phyloP scores from a whole-genome alignment of 148 eudicot genomes.

The Rhododendron griersonianum region DNA sequence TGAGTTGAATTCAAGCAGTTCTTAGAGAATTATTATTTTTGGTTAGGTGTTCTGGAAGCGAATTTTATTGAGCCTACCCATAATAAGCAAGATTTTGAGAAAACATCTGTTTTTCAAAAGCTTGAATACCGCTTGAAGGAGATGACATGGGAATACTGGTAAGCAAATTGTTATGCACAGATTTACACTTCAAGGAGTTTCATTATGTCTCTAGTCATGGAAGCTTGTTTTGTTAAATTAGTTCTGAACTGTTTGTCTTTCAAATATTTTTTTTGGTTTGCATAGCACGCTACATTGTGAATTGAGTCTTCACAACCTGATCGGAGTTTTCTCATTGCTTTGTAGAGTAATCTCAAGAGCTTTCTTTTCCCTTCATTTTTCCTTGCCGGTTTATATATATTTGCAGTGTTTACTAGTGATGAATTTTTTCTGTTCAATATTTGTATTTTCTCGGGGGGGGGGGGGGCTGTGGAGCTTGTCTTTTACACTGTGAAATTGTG shows the following conservation, averaged over 20 bases:
- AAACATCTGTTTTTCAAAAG: conserved; percentile 75
- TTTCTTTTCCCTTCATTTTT: background rate
- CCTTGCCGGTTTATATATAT: background rate
- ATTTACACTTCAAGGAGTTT: background rate
- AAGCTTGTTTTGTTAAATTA: conserved; percentile 6
- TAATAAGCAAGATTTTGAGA: conserved; percentile 92
- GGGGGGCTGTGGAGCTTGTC: background rate
- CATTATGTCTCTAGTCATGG: background rate
- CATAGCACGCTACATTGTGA: background rate
- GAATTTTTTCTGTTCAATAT: background rate
- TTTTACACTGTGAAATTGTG: no score
- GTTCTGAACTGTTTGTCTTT: background rate
- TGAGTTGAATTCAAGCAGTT: background rate
- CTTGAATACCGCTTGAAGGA: conserved; percentile 77
- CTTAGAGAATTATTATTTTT: background rate
- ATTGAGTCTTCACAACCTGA: background rate
- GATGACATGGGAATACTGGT: conserved; percentile 94
- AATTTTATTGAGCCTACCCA: conserved; percentile 88
- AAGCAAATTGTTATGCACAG: conserved; percentile 14
- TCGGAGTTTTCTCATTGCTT: background rate
- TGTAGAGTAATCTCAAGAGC: background rate
- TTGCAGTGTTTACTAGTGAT: background rate
- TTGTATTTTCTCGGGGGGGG: background rate
- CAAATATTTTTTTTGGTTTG: background rate
- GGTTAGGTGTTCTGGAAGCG: conserved; percentile 72